A percentile compares a stretch with the other conserved stretches of the same genome.
phyloP scores from a whole-genome alignment of 2,329 filamentous ascomycete species.

The Cordyceps farinosa region DNA sequence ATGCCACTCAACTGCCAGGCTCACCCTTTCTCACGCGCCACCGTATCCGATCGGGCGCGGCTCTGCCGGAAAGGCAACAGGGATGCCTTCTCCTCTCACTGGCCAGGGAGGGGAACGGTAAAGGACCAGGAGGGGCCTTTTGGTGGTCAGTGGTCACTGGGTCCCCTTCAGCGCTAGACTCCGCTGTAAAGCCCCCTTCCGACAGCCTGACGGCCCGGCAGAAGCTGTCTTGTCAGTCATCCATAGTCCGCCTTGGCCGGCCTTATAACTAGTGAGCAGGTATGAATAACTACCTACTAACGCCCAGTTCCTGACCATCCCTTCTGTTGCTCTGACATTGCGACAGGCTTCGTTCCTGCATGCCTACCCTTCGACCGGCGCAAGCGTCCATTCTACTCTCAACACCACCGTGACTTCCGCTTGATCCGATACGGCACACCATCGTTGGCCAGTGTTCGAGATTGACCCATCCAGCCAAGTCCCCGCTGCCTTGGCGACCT shows the following conservation, averaged over 20 bases:
- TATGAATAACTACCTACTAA: background rate
- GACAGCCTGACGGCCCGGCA: background rate
- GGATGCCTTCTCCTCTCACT: background rate
- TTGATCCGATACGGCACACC: background rate
- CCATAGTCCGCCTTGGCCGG: background rate
- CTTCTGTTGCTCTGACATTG: background rate
- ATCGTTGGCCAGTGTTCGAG: background rate
- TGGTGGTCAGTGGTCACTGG: background rate
- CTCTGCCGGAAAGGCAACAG: slow-evolving; percentile 12
- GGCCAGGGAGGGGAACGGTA: too few relatives aligned
- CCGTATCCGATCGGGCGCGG: slow-evolving; percentile 14
- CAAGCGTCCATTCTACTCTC: background rate
- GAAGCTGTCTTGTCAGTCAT: background rate
- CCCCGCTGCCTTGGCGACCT: background rate
- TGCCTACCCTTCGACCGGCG: too few relatives aligned
- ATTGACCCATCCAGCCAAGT: background rate
- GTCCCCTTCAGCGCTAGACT: background rate
- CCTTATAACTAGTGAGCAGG: background rate
- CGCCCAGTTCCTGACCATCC: background rate
- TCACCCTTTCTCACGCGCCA: background rate
- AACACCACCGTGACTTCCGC: background rate
- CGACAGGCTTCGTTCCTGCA: background rate
- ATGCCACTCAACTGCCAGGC: background rate
- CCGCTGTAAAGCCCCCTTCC: background rate
- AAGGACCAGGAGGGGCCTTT: background rate